A percentile compares a stretch with the other conserved stretches of the same genome.
Evolutionary conservation across 2,329 filamentous ascomycete species (phyloP).

Genomic region (Penicillium hesseltinei): DNA sequence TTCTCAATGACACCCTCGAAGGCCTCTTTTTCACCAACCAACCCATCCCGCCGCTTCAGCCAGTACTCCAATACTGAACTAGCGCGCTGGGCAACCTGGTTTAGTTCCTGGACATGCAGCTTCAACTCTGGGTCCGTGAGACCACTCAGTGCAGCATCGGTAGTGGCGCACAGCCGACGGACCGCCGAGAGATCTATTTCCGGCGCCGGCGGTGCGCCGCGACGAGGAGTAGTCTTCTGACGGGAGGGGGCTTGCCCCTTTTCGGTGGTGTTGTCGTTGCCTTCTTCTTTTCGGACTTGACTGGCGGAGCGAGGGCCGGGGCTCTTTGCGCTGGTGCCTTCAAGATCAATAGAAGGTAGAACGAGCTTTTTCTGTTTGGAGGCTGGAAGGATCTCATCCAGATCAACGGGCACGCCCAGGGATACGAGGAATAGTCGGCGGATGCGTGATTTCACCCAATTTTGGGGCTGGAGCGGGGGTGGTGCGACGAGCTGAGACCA

Average conservation of each 20-base stretch:
- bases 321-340: constrained; percentile 55
- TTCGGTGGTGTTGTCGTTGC: constrained; percentile 22
- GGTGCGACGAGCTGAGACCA: constrained; percentile 97
- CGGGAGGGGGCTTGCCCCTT: constrained; percentile 30
- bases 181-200: constrained; percentile 77
- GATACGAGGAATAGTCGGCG: constrained; percentile 93
- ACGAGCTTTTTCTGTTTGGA: constrained; percentile 98
- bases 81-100: constrained; percentile 68
- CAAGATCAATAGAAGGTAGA: constrained; percentile 71
- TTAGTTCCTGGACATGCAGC: constrained; percentile 66
- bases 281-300: constrained; percentile 32
- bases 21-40: constrained; percentile 84
- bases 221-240: constrained; percentile 32
- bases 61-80: constrained; percentile 82
- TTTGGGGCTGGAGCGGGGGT: constrained; percentile 88
- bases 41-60: constrained; percentile 80
- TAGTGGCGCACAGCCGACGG: constrained; percentile 75
- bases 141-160: constrained; percentile 75
- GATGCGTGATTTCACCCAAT: constrained; percentile 96
- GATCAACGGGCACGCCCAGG: constrained; percentile 89
- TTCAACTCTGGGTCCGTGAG: constrained; percentile 76
- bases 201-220: constrained; percentile 63
- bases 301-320: constrained; percentile 52
- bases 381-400: constrained; percentile 94
- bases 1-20: constrained; percentile 98